These are phyloP conservation scores for Phalaenopsis equestris DNA, from an alignment of 106 monocot genomes.

Conservation along the genomic window DNA sequence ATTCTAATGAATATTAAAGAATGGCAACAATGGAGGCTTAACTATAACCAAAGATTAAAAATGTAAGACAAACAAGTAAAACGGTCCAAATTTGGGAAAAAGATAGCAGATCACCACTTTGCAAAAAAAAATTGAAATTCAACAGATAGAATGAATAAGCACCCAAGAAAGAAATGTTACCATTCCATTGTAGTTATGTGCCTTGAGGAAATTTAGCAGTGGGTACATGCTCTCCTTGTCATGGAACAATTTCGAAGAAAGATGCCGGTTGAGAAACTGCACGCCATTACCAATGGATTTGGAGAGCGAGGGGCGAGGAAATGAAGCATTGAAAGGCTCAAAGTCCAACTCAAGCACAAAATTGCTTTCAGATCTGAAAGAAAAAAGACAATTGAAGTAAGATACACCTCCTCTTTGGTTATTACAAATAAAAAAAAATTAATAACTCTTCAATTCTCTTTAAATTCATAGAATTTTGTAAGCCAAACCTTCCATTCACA, in stretches of 20 bases:
- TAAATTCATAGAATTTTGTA: too few species aligned
- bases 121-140: too few species aligned
- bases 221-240: constrained; percentile 22
- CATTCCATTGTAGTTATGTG: constrained; percentile 13
- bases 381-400: neutral
- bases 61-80: neutral
- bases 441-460: too few species aligned
- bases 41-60: too few species aligned
- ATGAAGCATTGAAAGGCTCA: constrained; percentile 20
- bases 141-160: too few species aligned
- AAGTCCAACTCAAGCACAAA: constrained; percentile 16
- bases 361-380: constrained; percentile 6
- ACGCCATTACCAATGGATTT: constrained; percentile 16
- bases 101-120: neutral
- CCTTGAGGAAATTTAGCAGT: constrained; percentile 4
- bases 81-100: neutral
- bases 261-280: constrained; percentile 18
- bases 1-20: too few species aligned
- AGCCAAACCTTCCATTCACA: constrained; percentile 47
- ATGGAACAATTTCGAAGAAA: constrained; percentile 18
- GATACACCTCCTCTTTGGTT: neutral
- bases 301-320: constrained; percentile 13
- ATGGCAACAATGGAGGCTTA: too few species aligned
- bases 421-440: neutral
- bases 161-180: neutral